Percentiles rank a stretch among this genome's conserved stretches.
phyloP scores from a whole-genome alignment of 441 rosid genomes.

The Erodium chrysanthum region DNA sequence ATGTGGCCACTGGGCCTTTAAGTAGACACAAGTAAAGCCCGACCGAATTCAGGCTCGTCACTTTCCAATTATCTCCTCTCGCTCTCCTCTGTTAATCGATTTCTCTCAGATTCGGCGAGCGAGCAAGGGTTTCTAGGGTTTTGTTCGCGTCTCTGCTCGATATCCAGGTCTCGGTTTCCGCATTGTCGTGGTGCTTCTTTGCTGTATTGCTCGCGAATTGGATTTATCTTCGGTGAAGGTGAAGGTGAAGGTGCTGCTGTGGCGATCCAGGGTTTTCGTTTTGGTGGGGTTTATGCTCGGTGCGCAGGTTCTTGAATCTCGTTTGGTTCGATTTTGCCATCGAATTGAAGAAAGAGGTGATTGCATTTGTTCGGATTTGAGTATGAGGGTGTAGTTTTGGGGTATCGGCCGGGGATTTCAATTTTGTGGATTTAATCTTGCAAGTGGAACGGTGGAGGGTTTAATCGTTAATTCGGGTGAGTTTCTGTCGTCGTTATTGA shows the following conservation, averaged over 20 bases:
- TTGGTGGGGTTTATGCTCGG: neutral
- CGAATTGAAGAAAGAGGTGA: neutral
- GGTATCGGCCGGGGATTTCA: neutral
- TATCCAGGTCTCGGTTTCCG: neutral
- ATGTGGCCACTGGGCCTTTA: conserved; percentile 37
- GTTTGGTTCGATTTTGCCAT: neutral
- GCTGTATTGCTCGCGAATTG: too few relatives aligned
- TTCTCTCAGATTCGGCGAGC: neutral
- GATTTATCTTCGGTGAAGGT: too few relatives aligned
- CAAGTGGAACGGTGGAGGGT: neutral
- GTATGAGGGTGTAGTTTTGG: neutral
- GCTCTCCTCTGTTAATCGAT: neutral
- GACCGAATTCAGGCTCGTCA: neutral
- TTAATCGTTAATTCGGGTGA: too few relatives aligned
- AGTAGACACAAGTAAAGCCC: conserved; percentile 20
- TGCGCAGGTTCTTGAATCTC: neutral
- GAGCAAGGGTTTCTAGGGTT: neutral
- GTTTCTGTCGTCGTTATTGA: neutral
- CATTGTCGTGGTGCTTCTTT: neutral
- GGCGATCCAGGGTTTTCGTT: neutral
- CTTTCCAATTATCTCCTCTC: neutral
- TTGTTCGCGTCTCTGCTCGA: too few relatives aligned
- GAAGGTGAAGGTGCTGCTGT: too few relatives aligned
- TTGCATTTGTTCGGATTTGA: neutral
- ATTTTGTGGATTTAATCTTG: neutral